Conservation (phyloP, 2,329 filamentous ascomycete species). For the Hypocreales sp. region DNA sequence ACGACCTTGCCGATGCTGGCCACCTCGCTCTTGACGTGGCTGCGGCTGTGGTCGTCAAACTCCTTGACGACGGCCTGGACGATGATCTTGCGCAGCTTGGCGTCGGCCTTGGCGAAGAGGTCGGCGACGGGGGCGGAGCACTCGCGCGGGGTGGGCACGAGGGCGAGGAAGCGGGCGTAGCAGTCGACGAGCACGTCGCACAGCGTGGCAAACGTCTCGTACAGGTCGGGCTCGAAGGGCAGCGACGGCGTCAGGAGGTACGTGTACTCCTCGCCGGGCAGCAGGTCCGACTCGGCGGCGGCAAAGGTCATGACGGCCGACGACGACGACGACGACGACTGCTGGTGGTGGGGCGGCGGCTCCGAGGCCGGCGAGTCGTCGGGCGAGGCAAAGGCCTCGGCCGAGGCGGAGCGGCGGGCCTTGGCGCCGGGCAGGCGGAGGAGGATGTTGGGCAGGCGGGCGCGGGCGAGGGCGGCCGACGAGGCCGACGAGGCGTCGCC, state of each 20-base stretch:
- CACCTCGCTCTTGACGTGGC: constrained; percentile 64
- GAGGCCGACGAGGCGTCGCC: constrained; percentile 54
- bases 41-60: constrained; percentile 76
- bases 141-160: constrained; percentile 61
- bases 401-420: constrained; percentile 37
- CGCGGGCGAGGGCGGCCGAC: constrained; percentile 52
- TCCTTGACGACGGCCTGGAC: constrained; percentile 77
- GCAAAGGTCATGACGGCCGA: constrained; percentile 39
- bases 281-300: constrained; percentile 47
- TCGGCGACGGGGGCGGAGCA: constrained; percentile 61
- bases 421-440: constrained; percentile 48
- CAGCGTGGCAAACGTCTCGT: constrained; percentile 87
- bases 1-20: constrained; percentile 80
- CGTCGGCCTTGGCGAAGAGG: constrained; percentile 79
- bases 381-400: constrained; percentile 21
- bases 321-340: constrained; percentile 11
- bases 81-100: constrained; percentile 74
- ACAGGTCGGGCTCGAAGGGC: constrained; percentile 94
- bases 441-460: constrained; percentile 73
- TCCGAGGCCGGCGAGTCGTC: no score
- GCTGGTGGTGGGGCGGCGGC: constrained; percentile 16
- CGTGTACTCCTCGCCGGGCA: constrained; percentile 75
- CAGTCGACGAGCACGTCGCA: constrained; percentile 92
- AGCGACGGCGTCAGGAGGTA: constrained; percentile 81
- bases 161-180: constrained; percentile 61